Conservation (phyloP, 169 alveolate genomes). For the Ichthyophthirius multifiliis region DNA sequence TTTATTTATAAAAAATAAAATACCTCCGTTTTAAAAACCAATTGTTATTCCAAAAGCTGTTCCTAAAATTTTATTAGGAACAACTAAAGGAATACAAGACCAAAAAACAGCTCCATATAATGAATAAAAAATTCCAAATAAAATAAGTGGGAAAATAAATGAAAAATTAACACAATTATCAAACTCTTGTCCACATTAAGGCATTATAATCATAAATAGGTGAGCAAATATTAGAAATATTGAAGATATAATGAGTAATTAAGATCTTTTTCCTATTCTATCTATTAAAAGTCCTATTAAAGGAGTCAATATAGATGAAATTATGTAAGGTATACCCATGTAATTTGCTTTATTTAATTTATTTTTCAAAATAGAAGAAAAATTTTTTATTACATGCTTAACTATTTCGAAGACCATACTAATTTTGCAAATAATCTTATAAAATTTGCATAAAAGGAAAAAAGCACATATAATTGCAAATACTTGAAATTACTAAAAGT, state of each 20-base stretch:
- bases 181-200: not conserved
- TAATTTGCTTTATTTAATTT: slow-evolving; percentile 1
- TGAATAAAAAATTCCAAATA: slow-evolving; percentile 75
- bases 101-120: slow-evolving; percentile 77
- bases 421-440: not conserved
- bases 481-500: not conserved
- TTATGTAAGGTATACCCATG: slow-evolving; percentile 55
- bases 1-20: too few relatives aligned
- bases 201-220: not conserved
- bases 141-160: slow-evolving; percentile 35
- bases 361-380: too few relatives aligned
- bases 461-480: not conserved
- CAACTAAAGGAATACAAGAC: slow-evolving; percentile 74
- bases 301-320: slow-evolving; percentile 61
- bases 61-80: slow-evolving; percentile 67
- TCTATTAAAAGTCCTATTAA: slow-evolving; percentile 57
- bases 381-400: slow-evolving; percentile 5
- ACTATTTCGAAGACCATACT: not conserved
- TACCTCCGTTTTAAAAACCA: slow-evolving; percentile 72
- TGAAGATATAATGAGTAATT: slow-evolving; percentile 4
- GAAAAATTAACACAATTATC: slow-evolving; percentile 9
- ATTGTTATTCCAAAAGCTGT: slow-evolving; percentile 84
- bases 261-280: slow-evolving; percentile 50
- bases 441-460: slow-evolving; percentile 11
- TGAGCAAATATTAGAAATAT: slow-evolving; percentile 14